A percentile compares a stretch with the other conserved stretches of the same genome.
phyloP scores from a whole-genome alignment of 495 filamentous ascomycete genomes.

The Talaromyces adpressus region DNA sequence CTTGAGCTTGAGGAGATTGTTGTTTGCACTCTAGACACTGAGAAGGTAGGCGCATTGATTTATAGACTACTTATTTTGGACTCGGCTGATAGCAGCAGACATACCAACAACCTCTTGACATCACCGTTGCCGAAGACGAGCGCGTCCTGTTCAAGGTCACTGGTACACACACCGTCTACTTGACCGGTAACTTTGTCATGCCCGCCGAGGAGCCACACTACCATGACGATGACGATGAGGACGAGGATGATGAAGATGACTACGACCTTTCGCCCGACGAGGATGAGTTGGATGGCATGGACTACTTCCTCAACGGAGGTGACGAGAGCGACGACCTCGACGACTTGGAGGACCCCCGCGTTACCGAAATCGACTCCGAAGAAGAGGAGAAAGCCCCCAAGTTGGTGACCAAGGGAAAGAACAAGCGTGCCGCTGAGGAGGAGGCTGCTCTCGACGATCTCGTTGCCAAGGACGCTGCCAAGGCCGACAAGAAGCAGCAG shows the following conservation, averaged over 20 bases:
- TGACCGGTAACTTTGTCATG: slow-evolving; percentile 92
- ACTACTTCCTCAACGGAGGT: slow-evolving; percentile 51
- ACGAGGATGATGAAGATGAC: slow-evolving; percentile 62
- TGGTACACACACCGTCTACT: slow-evolving; percentile 81
- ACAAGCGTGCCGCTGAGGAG: slow-evolving; percentile 70
- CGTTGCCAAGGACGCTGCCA: slow-evolving; percentile 63
- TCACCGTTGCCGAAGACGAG: slow-evolving; percentile 81
- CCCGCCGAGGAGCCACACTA: slow-evolving; percentile 45
- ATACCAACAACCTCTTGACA: slow-evolving; percentile 92
- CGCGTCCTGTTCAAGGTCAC: slow-evolving; percentile 83
- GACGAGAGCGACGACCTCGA: slow-evolving; percentile 83
- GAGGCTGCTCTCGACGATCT: slow-evolving; percentile 64
- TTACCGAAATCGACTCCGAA: slow-evolving; percentile 80
- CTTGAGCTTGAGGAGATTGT: slow-evolving; percentile 78
- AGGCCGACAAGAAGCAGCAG: slow-evolving; percentile 83
- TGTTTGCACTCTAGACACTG: slow-evolving; percentile 87
- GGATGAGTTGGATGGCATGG: slow-evolving; percentile 58
- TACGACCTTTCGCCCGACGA: slow-evolving; percentile 79
- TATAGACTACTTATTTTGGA: not conserved
- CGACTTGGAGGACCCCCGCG: slow-evolving; percentile 66
- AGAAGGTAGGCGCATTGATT: slow-evolving; percentile 48
- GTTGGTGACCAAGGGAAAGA: slow-evolving; percentile 74
- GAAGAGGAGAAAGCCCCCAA: slow-evolving; percentile 70
- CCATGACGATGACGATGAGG: slow-evolving; percentile 50
- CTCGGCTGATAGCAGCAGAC: slow-evolving; percentile 47